Evolutionary conservation across 805 yeast genomes (phyloP).

Genomic region (Yarrowia divulgata): DNA sequence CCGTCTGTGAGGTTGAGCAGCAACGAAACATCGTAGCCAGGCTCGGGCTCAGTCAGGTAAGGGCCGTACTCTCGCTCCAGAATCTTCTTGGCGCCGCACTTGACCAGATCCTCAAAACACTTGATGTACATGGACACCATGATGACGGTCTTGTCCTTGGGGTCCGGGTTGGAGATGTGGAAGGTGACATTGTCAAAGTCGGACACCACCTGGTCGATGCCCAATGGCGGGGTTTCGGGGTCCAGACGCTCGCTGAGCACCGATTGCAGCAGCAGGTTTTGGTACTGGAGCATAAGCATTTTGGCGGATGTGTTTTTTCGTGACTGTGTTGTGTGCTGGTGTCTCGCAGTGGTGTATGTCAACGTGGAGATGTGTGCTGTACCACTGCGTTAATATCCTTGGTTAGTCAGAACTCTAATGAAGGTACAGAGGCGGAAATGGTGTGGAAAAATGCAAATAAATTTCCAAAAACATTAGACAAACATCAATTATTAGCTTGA

Average conservation of each 20-base stretch:
- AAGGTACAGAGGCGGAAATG: no score
- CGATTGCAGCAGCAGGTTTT: conserved; percentile 81
- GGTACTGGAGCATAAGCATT: conserved; percentile 87
- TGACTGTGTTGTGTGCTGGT: not conserved
- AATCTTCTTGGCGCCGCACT: conserved; percentile 60
- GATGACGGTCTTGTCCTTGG: conserved; percentile 61
- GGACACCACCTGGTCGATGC: conserved; percentile 82
- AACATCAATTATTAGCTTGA: no score
- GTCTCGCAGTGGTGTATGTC: conserved; percentile 1
- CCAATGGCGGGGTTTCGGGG: conserved; percentile 53
- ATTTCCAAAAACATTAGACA: no score
- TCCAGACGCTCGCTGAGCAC: conserved; percentile 76
- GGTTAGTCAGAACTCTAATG: conserved; percentile 10
- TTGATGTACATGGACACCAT: conserved; percentile 74
- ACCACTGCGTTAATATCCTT: conserved; percentile 30
- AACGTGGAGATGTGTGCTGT: conserved; percentile 13
- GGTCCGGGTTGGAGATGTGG: conserved; percentile 87
- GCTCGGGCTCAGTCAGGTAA: conserved; percentile 63
- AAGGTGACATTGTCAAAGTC: conserved; percentile 97
- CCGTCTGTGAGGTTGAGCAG: conserved; percentile 61
- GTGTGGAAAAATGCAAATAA: not conserved
- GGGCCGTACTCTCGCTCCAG: conserved; percentile 59
- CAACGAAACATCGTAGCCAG: conserved; percentile 82
- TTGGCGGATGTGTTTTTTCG: conserved; percentile 36
- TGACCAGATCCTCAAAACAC: conserved; percentile 75